phyloP scores from a whole-genome alignment of 73 alveolate species.

The Stentor roeselii region DNA sequence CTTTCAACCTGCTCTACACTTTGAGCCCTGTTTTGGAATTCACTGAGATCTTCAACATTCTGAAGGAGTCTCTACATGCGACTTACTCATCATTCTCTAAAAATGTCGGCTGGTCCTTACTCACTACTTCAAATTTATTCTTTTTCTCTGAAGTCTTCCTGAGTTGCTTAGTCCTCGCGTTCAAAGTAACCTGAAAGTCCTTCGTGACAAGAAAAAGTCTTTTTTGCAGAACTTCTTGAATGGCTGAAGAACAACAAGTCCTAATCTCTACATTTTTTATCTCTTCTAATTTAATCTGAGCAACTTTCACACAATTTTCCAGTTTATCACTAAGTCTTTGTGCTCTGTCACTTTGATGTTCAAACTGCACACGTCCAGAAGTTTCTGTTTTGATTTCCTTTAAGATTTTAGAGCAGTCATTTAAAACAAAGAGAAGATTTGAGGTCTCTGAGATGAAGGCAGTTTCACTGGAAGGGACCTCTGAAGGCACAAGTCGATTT shows the following conservation, averaged over 20 bases:
- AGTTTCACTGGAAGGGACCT: not conserved
- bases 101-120: slow-evolving; percentile 3
- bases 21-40: slow-evolving; percentile 19
- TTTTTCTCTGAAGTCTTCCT: not conserved
- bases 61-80: not conserved
- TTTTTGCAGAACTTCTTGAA: not conserved
- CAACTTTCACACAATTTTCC: not conserved
- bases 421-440: not conserved
- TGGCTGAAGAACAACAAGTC: not conserved
- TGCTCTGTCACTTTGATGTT: not conserved
- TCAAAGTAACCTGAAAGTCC: not conserved
- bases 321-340: not conserved
- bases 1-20: slow-evolving; percentile 22
- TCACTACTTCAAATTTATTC: not conserved
- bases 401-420: not conserved
- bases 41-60: not conserved
- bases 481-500: not conserved
- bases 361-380: not conserved
- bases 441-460: not conserved
- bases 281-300: slow-evolving; percentile 17
- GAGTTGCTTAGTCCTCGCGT: slow-evolving; percentile 4
- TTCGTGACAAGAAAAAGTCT: not conserved
- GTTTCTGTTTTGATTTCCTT: not conserved
- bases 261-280: not conserved
- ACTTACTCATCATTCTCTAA: not conserved